Base-by-base conservation (phyloP, 2,329 filamentous ascomycete species). In the Botrytis paeoniae region DNA sequence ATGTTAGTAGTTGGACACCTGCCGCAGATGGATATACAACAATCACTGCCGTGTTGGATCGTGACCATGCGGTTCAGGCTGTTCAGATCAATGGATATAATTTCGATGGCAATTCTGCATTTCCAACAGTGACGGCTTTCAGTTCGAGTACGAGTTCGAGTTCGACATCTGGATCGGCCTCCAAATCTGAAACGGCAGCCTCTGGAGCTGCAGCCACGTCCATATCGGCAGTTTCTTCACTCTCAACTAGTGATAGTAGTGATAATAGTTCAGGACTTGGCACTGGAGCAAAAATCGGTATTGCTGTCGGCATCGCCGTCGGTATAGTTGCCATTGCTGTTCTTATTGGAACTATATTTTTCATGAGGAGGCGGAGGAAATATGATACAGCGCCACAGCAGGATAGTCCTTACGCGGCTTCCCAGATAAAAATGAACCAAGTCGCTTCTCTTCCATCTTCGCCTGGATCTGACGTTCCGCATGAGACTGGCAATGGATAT, bases 11-110 rank as follows among this genome's bases (percentile, higher is more conserved):
- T n/a, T n/a, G 20, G 32, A 32, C 32, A 5, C 41, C 60, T 12
- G 45, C 14, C 37, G 3, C 43, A 14, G 37, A 41, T 68, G 59
- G 29, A 4, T 59, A 35, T 29, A 32, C 48, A 18, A 72, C 51
- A 16, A 32, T 54, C 5, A 68, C 16, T 12, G 32, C 57, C 9
- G 57, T 43, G 20, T 22, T 39, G 20, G 4, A 16, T 3, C 22
- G 6, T 7, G 25, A 62, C 10, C 29, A 51, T 39, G 12, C 18
- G 20, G 20, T 60, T 8, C 18, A 22, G 12, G 71, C 59, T 22
- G 69, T 61, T 12, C 71, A 72, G 7, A 63, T 72, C 9, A 69
- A 72, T 35, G 71, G 71, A 39, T 72, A 61, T 9, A 72, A 72
- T 29, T 72, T 69, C n/a, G 35, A 65, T 25, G 69, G 69, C 16